A percentile compares a stretch with the other conserved stretches of the same genome.
Conservation (phyloP, 2,329 filamentous ascomycete genomes). For the Microsporum canis region DNA sequence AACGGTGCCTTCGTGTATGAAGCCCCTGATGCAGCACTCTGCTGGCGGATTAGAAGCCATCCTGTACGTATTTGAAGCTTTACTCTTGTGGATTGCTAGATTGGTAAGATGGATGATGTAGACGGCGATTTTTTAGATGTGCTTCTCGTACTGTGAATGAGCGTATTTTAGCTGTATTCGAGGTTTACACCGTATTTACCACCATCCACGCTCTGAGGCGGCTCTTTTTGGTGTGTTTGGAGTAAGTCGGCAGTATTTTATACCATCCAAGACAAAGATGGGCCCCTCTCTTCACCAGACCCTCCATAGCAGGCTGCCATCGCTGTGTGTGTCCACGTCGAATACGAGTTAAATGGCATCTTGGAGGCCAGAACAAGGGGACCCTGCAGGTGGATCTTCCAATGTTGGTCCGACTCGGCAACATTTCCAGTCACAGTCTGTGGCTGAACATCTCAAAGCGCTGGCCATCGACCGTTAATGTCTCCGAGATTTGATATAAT, state of each 20-base stretch:
- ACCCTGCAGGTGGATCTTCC: background rate
- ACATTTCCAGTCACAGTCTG: background rate
- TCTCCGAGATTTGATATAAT: background rate
- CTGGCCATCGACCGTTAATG: background rate
- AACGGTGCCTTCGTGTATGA: slow-evolving; percentile 43
- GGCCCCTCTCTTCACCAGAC: no score
- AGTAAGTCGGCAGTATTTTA: no score
- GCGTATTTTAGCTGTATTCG: no score
- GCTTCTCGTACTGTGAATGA: no score
- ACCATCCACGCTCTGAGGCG: no score
- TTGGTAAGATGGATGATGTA: background rate
- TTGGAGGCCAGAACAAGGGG: no score
- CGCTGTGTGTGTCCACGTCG: no score
- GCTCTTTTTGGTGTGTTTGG: no score
- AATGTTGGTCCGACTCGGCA: background rate
- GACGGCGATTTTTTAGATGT: background rate
- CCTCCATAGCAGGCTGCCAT: no score
- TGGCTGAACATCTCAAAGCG: background rate
- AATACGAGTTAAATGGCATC: no score
- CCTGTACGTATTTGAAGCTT: slow-evolving; percentile 7
- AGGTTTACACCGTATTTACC: no score
- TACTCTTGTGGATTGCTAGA: background rate
- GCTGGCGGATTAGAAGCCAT: slow-evolving; percentile 44
- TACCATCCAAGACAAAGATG: no score
- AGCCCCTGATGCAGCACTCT: slow-evolving; percentile 38